Conservation (phyloP, 805 yeast species). For the Zygosaccharomyces rouxii region DNA sequence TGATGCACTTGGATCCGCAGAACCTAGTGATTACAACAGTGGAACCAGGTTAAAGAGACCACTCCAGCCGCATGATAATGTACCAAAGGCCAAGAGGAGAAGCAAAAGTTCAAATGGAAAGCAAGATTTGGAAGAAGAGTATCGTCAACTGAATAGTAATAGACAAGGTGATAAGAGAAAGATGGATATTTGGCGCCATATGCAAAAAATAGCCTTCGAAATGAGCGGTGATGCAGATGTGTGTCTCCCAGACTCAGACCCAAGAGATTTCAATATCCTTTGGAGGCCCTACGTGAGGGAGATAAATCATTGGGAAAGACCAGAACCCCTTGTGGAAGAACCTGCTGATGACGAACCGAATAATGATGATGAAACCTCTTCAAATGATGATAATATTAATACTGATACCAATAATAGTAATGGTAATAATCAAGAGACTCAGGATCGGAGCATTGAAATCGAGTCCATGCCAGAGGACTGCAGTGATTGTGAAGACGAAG, state of each 20-base stretch:
- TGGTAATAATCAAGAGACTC: background rate
- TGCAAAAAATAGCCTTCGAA: conserved; percentile 43
- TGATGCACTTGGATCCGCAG: conserved; percentile 39
- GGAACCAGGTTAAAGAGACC: conserved; percentile 3
- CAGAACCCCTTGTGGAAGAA: conserved; percentile 15
- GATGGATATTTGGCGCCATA: conserved; percentile 21
- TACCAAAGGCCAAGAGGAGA: background rate
- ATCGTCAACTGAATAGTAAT: conserved; percentile 19
- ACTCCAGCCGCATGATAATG: background rate
- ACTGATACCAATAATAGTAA: background rate
- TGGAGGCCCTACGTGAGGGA: conserved; percentile 40
- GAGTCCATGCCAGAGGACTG: conserved; percentile 11
- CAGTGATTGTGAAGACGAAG: conserved; percentile 27
- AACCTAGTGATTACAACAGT: background rate
- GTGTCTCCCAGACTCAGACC: conserved; percentile 23
- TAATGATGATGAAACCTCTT: background rate
- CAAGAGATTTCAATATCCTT: conserved; percentile 36
- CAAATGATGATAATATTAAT: background rate
- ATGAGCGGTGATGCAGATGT: conserved; percentile 38
- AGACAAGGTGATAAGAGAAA: conserved; percentile 13
- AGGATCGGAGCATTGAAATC: conserved; percentile 5
- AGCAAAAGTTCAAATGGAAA: background rate
- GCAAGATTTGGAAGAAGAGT: conserved; percentile 11
- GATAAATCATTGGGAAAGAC: conserved; percentile 10
- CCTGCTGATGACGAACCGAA: conserved; percentile 4